These are phyloP conservation scores for Coprinopsis sp. DNA, from an alignment of 768 basidiomycete genomes.

Conservation along the genomic window DNA sequence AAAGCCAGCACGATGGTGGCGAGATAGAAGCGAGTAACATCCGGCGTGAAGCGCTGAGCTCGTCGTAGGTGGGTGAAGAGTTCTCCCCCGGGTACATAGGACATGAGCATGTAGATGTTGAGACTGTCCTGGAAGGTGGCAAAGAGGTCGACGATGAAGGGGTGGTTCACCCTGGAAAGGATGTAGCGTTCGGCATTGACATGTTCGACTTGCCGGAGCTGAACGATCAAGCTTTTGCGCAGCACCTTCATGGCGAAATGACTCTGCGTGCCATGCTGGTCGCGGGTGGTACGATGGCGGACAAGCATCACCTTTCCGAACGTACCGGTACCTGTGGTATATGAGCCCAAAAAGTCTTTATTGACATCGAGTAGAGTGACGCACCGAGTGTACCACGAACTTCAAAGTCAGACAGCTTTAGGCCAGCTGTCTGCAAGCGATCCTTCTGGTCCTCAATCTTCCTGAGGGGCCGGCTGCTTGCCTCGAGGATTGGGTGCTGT, in stretches of 20 bases:
- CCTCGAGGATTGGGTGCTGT: constrained; percentile 10
- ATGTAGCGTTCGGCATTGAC: constrained; percentile 96
- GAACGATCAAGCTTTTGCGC: constrained; percentile 79
- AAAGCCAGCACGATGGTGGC: constrained; percentile 94
- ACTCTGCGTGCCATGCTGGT: constrained; percentile 45
- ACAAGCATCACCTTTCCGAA: constrained; percentile 93
- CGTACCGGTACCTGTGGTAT: constrained; percentile 78
- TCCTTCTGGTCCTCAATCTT: constrained; percentile 68
- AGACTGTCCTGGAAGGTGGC: constrained; percentile 93
- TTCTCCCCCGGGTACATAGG: constrained; percentile 94
- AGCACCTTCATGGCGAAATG: constrained; percentile 89
- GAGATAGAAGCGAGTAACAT: constrained; percentile 97
- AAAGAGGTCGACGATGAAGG: constrained; percentile 95
- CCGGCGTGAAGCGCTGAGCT: constrained; percentile 90
- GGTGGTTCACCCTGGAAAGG: constrained; percentile 85
- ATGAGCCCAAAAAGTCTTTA: constrained; percentile 2
- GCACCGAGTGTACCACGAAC: constrained; percentile 55
- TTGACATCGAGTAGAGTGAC: constrained; percentile 3
- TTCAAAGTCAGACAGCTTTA: constrained; percentile 75
- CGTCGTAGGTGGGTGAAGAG: constrained; percentile 95
- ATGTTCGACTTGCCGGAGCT: constrained; percentile 93
- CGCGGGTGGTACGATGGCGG: constrained; percentile 54
- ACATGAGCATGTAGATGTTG: constrained; percentile 98
- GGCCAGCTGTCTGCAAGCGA: constrained; percentile 54
- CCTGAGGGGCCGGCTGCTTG: constrained; percentile 40